Evolutionary conservation across 352 stramenopile genomes (phyloP).

Genomic region (Phytophthora chlamydospora): DNA sequence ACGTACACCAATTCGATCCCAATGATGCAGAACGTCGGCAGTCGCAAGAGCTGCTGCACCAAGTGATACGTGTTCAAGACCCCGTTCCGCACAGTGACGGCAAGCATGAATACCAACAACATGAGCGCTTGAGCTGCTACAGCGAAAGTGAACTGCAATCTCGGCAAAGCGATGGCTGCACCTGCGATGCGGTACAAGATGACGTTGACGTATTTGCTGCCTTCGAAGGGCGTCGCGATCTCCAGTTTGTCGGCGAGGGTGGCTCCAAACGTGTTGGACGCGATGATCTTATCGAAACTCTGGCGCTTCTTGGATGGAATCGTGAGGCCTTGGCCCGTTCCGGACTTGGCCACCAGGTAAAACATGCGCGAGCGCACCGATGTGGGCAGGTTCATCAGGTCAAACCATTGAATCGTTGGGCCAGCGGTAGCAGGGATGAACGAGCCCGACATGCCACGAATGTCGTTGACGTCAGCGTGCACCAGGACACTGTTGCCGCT

Average conservation of each 20-base stretch:
- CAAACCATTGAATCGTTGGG: conserved; percentile 35
- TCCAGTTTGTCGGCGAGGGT: conserved; percentile 42
- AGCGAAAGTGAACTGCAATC: conserved; percentile 45
- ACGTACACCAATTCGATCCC: conserved; percentile 45
- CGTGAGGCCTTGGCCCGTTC: conserved; percentile 31
- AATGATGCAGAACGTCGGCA: conserved; percentile 47
- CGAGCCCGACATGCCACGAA: conserved; percentile 23
- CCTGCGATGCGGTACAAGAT: conserved; percentile 39
- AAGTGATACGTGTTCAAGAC: conserved; percentile 37
- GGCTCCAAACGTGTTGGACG: conserved; percentile 32
- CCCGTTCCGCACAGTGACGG: conserved; percentile 33
- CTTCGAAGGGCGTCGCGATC: conserved; percentile 25
- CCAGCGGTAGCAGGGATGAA: conserved; percentile 21
- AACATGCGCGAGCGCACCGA: conserved; percentile 38
- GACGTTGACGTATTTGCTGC: conserved; percentile 33
- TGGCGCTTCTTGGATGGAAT: conserved; percentile 39
- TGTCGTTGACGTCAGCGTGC: too few species aligned
- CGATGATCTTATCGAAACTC: conserved; percentile 44
- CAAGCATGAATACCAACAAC: conserved; percentile 39
- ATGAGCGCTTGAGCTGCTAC: conserved; percentile 40
- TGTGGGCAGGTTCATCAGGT: conserved; percentile 35
- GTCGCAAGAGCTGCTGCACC: conserved; percentile 38
- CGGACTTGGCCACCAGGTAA: conserved; percentile 34
- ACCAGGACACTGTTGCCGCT: too few species aligned
- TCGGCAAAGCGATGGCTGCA: conserved; percentile 27